Evolutionary conservation across 139 green algal species (phyloP), one percentile per base, ranked within the genome.

Genomic region (Coelastrella sp.): DNA sequence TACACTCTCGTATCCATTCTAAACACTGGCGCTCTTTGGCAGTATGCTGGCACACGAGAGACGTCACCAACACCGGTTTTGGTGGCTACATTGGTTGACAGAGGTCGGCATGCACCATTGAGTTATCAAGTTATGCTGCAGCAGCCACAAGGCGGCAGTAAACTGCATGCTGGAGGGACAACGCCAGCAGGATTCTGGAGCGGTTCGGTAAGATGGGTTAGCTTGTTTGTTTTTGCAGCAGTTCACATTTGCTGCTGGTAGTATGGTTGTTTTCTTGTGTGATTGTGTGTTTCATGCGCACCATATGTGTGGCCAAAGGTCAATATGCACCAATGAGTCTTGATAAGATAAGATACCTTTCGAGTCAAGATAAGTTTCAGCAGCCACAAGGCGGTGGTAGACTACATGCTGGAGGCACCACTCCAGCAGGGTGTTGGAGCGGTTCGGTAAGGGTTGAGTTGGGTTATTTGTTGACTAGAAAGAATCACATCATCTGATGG

Each of bases 1-100:
- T 88, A 71, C 66, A 68, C 56, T 8, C 83, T 88, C 2, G 13
- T 80, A 4, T 11, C 47, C 66, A 80, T 88, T 7, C 0, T 88
- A 54, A 88, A 88, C 83, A 88, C 83, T 60, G 77, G 83, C 3
- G 83, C 83, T 3, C 68, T 88, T 11, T 88, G 83, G 83, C 83
- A 88, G 83, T 88, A 65, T 80, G 83, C 22, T 7, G 81, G 81
- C 61, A 60, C 61, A 10, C 5, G 16, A 20, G 54, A 20, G 22
- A 59, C 83, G 16, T 88, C 83, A 7, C 83, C 83, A 4, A 88
- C 68, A 0, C 56, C 19, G 5, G 80, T 88, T n/a, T 4, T 88
- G 47, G 54, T 68, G 22, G 83, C 68, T 11, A 11, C 68, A n/a
- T n/a, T 80, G 17, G 83, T 88, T n/a, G 20, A 75, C 3, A 8